Conservation (phyloP, 1,139 yeast genomes). For the Zygosaccharomyces sapae region DNA sequence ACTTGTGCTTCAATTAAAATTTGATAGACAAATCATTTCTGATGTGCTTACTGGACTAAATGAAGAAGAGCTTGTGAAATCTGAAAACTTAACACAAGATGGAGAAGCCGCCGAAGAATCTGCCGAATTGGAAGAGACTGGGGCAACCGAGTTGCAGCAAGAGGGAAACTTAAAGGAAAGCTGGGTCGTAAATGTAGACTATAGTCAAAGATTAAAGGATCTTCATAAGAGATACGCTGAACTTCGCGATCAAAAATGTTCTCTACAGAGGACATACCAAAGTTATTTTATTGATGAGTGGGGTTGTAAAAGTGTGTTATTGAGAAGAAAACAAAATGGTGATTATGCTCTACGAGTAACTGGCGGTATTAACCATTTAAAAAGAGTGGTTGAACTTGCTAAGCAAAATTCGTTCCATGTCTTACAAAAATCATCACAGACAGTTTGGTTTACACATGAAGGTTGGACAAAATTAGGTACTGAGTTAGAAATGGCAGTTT, state of each 20-base stretch:
- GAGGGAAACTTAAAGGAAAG: background rate
- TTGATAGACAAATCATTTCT: constrained; percentile 23
- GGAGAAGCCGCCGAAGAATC: constrained; percentile 11
- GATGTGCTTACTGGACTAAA: constrained; percentile 24
- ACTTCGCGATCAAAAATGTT: constrained; percentile 21
- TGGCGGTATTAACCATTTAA: constrained; percentile 22
- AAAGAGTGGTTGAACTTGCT: constrained; percentile 17
- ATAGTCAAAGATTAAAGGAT: constrained; percentile 18
- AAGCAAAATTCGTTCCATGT: constrained; percentile 17
- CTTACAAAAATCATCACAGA: constrained; percentile 32
- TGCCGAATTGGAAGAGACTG: background rate
- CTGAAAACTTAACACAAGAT: constrained; percentile 10
- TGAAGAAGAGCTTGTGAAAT: constrained; percentile 22
- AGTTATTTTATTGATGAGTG: constrained; percentile 17
- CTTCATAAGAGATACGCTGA: constrained; percentile 25
- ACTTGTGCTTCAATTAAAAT: constrained; percentile 14
- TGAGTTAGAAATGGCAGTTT: constrained; percentile 25
- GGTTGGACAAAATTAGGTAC: constrained; percentile 40
- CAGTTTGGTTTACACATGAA: constrained; percentile 35
- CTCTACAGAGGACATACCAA: constrained; percentile 23
- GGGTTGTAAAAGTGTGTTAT: constrained; percentile 24
- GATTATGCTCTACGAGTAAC: constrained; percentile 30
- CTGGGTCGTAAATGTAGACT: constrained; percentile 25
- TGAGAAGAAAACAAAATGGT: constrained; percentile 27
- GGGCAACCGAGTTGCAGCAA: background rate